These are phyloP conservation scores for Nicotiana rustica DNA, from an alignment of 305 asterid genomes.

Conservation along the genomic window DNA sequence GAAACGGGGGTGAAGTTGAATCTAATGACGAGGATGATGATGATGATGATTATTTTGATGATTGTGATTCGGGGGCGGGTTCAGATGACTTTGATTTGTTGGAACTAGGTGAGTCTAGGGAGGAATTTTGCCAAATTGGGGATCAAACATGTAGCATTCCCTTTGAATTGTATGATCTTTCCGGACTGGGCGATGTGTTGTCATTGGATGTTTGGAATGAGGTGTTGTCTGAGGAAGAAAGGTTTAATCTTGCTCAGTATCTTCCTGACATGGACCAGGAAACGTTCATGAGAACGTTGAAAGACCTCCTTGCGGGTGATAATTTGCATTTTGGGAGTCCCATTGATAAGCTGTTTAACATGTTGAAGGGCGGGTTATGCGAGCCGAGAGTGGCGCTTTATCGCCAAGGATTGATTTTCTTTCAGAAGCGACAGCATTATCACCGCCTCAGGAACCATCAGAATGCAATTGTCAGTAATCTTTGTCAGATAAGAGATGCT, in stretches of 20 bases:
- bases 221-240: conserved; percentile 80
- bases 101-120: conserved; percentile 88
- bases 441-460: conserved; percentile 85
- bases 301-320: conserved; percentile 79
- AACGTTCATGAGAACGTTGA: conserved; percentile 69
- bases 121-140: conserved; percentile 93
- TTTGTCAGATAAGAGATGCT: conserved; percentile 93
- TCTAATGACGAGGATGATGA: conserved; percentile 81
- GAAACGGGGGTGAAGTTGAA: conserved; percentile 60
- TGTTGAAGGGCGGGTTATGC: conserved; percentile 93
- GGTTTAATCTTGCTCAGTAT: conserved; percentile 77
- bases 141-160: conserved; percentile 96
- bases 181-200: conserved; percentile 73
- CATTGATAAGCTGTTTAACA: conserved; percentile 64
- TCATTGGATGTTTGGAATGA: conserved; percentile 98
- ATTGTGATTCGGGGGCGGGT: conserved; percentile 98
- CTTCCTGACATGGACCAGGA: conserved; percentile 98
- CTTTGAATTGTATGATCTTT: conserved; percentile 84
- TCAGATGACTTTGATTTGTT: conserved; percentile 93
- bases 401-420: conserved; percentile 84
- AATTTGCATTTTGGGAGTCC: conserved; percentile 94
- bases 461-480: conserved; percentile 73
- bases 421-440: conserved; percentile 83
- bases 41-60: conserved; percentile 72
- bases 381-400: conserved; percentile 98